phyloP scores from a whole-genome alignment of 495 filamentous ascomycete genomes.

The Aspergillus campestris region DNA sequence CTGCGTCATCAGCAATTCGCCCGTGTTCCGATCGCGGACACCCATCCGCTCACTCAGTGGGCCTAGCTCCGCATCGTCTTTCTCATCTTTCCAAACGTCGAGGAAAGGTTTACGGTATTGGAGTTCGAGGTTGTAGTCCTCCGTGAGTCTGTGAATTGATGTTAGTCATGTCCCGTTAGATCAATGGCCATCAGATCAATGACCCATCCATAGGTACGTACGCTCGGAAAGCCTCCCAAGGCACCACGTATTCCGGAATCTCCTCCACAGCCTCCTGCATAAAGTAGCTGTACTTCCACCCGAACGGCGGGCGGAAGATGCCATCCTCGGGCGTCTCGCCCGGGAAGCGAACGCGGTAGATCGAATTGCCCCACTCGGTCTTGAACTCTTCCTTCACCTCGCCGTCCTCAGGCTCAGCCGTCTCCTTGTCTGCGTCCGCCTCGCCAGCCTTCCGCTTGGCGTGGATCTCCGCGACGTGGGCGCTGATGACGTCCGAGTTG shows the following conservation, averaged over 20 bases:
- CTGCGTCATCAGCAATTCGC: conserved; percentile 57
- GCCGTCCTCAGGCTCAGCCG: conserved; percentile 33
- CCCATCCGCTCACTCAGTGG: conserved; percentile 89
- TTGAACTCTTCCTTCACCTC: conserved; percentile 40
- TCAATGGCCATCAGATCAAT: not conserved
- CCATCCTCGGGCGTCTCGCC: conserved; percentile 64
- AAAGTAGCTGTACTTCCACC: conserved; percentile 96
- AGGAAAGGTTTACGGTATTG: conserved; percentile 83
- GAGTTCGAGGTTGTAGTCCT: conserved; percentile 92
- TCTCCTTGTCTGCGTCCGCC: conserved; percentile 21
- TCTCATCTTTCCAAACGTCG: conserved; percentile 87
- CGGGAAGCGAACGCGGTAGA: conserved; percentile 84
- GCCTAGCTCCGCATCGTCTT: conserved; percentile 68
- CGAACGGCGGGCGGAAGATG: conserved; percentile 86
- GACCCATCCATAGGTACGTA: conserved; percentile 17
- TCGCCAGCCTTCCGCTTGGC: conserved; percentile 44
- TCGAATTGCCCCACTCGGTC: conserved; percentile 82
- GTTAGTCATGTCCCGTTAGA: not conserved
- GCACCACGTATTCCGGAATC: conserved; percentile 95
- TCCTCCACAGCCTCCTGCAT: conserved; percentile 93
- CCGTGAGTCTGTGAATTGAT: conserved; percentile 49
- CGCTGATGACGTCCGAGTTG: conserved; percentile 78
- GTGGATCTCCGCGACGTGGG: conserved; percentile 55
- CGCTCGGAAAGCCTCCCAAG: conserved; percentile 93
- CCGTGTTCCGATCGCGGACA: conserved; percentile 63